phyloP scores from a whole-genome alignment of 106 monocot species.

The Ottelia alismoides region DNA sequence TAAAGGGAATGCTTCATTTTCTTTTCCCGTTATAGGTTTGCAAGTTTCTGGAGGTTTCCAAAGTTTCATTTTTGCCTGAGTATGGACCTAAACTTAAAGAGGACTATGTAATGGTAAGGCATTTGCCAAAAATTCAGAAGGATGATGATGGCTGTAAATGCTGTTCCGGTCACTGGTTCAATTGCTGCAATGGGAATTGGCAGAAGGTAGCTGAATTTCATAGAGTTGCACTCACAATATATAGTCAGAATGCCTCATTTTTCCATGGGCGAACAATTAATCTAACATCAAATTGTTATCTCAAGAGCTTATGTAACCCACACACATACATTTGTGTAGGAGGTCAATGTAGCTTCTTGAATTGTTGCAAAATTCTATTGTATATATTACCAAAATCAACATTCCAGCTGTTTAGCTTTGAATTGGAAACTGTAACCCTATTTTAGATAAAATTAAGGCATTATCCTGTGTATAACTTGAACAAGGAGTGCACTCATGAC shows the following conservation, averaged over 20 bases:
- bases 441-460: too few relatives aligned
- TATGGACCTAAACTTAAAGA: conserved; percentile 98
- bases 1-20: too few relatives aligned
- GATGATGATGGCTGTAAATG: conserved; percentile 28
- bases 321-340: too few relatives aligned
- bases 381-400: neutral
- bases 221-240: too few relatives aligned
- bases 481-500: too few relatives aligned
- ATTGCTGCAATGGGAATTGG: conserved; percentile 70
- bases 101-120: conserved; percentile 69
- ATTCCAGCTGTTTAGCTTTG: too few relatives aligned
- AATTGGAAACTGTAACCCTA: too few relatives aligned
- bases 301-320: neutral
- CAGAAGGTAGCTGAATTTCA: conserved; percentile 79
- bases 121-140: conserved; percentile 57
- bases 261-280: too few relatives aligned
- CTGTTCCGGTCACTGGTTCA: conserved; percentile 42
- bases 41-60: conserved; percentile 90
- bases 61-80: conserved; percentile 74
- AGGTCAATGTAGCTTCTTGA: too few relatives aligned
- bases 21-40: conserved; percentile 59
- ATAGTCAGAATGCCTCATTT: too few relatives aligned
- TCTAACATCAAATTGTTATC: neutral
- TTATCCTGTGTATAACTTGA: too few relatives aligned
- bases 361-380: too few relatives aligned